Evolutionary conservation across 2,329 filamentous ascomycete species (phyloP), one percentile per base, ranked within the genome.

Genomic region (Hysterium pulicare): DNA sequence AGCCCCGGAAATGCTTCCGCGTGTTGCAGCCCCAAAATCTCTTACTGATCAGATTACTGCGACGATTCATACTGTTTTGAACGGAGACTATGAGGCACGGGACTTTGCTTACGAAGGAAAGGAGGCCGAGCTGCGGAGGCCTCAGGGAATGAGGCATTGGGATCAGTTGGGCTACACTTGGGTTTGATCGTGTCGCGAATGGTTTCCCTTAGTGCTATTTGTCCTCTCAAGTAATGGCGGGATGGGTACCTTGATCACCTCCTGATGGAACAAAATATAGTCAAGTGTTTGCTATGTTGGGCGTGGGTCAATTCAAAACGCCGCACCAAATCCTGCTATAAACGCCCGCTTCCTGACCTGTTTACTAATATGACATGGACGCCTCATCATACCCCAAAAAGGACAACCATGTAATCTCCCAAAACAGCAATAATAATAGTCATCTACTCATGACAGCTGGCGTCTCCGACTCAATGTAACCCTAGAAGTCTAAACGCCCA

Each of bases 401-500:
- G 11, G 15, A 24, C 24, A 15, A 19, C 22, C 15, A 20, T 32
- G 38, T 24, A 34, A 34, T 22, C 8, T 22, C 15, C 22, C 28
- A 21, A 37, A 40, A 11, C 15, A 42, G 21, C 30, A 38, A 28
- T 17, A 11, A 24, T 13, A 19, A 36, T 20, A 8, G 24, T 15
- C 15, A 11, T 15, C n/a, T 24, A 21, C 33, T 24, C 22, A 34
- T 21, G n/a, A 10, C 32, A 24, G 20, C 20, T 38, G 19, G 20
- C 21, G 36, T 8, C 20, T 20, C 16, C 21, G 20, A 34, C 40
- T 6, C 32, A 4, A 19, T 9, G n/a, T 16, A 24, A 19, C 23
- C 34, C 35, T n/a, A n/a, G 24, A 32, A 16, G 33, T 41, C 75
- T 75, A 95, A 30, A 95, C 84, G 5, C 89, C 87, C 90, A 96